Base-by-base conservation (phyloP, 495 filamentous ascomycete species). In the Clavariopsis aquatica region DNA sequence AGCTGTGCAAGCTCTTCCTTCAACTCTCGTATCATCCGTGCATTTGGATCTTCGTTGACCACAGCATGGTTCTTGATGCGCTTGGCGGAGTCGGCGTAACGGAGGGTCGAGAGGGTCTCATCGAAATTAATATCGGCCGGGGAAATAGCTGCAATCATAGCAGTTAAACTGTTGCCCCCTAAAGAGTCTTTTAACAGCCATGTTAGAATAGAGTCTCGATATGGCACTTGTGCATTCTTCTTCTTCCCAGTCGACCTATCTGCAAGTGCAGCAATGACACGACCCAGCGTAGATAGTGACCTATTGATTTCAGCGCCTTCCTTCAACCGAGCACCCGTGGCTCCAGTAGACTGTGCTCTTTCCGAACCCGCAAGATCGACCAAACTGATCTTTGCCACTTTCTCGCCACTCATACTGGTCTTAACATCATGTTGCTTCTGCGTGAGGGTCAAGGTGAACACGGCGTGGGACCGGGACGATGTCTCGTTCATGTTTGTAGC, bases 401-500 rank as follows among this genome's bases (percentile, higher is more conserved):
- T 98, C 77, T 99, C 95, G 49, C 91, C 91, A 69, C 91, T 90
- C 91, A 99, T 93, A 45, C 89, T 90, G 0, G 93, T 97, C 74
- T 98, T 95, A 0, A 86, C 79, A 73, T 99, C 95, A 69, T 92
- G 92, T 62, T 91, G 83, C 75, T 96, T 96, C 72, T 98, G 95
- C 3, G 92, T 96, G 22, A 99, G 81, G 58, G 92, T 98, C 43
- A 99, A 79, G 6, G 95, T 99, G 75, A 99, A 99, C 15, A 99
- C 95, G 36, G 95, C 95, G 73, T 99, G 95, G 70, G 91, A 96
- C 77, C 95, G 85, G 85, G 92, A 96, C 54, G 93, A 97, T 2
- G 95, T 98, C 78, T 98, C 94, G 80, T 99, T 99, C 94, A 98
- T 98, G 81, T 97, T 99, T 38, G 95, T 99, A 4, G 95, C 95